Evolutionary conservation across 495 filamentous ascomycete species (phyloP), one percentile per base, ranked within the genome.

Genomic region (Penicillium coffeae): DNA sequence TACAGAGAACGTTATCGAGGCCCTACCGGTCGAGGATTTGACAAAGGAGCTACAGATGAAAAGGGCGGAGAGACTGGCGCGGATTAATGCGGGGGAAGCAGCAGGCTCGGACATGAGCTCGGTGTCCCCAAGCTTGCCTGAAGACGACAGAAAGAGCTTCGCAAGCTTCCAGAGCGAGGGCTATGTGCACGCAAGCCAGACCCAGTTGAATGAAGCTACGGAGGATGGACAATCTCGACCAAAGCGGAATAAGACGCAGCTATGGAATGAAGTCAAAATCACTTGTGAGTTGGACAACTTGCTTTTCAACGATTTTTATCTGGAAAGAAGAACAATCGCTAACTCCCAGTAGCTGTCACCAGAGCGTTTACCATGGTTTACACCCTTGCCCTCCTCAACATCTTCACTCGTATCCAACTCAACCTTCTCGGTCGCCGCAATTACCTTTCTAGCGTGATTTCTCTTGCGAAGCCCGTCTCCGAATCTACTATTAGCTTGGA

Each of bases 241-340:
- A 38, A 83, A 82, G 56, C 93, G 85, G 68, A 87, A 84, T 34
- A 98, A 96, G 75, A 79, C 84, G 19, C 89, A 96, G 69, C 74
- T 99, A 14, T 99, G 93, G 93, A 89, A 94, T 66, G 94, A 99
- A 59, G 81, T 99, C 56, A 99, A 95, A 59, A 95, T 99, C 53
- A 87, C 80, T 70, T 90, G 91, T 95, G 72, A 59, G 88, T 65
- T 12, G 21, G 25, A n/a, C 3, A 14, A 39, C 8, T 37, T 9
- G 8, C 44, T 3, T 2, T 25, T 20, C 18, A 3, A 21, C 9
- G 13, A 30, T 5, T 30, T 10, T 10, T 5, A 12, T 13, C 4
- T 15, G 21, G 20, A 14, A 20, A 41, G 13, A n/a, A 35, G 7
- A 34, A 15, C 12, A 20, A 14, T n/a, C n/a, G 14, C 19, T 18